Percentiles rank a stretch among this genome's conserved stretches.
These are phyloP conservation scores for Phytopythium vexans DNA, from an alignment of 352 stramenopile species.

Conservation along the genomic window DNA sequence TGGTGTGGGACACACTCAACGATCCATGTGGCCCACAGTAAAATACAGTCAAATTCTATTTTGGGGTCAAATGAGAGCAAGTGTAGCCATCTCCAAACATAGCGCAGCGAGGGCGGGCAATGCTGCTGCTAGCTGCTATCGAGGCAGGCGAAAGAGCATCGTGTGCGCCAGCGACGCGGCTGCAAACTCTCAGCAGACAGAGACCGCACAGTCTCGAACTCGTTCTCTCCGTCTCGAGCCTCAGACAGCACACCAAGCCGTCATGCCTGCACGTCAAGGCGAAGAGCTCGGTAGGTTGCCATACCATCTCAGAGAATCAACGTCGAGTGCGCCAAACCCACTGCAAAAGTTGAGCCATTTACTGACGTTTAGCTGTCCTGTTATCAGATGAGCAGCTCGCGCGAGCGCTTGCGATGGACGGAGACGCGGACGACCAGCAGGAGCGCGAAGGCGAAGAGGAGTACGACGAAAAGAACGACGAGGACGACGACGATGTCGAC, in stretches of 20 bases:
- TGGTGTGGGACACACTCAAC: no score
- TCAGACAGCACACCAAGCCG: neutral
- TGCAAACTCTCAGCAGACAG: no score
- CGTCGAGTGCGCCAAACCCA: conserved; percentile 33
- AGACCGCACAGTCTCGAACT: neutral
- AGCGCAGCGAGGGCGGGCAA: no score
- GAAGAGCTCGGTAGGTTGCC: neutral
- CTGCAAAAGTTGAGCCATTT: neutral
- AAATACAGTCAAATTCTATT: no score
- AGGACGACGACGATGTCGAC: conserved; percentile 4
- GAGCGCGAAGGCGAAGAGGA: conserved; percentile 1
- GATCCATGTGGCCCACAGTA: no score
- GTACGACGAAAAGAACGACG: neutral
- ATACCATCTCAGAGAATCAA: neutral
- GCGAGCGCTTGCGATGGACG: neutral
- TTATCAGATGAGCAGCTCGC: conserved; percentile 17
- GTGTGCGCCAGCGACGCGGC: no score
- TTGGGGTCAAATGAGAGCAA: no score
- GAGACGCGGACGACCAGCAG: conserved; percentile 1
- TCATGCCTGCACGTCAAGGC: conserved; percentile 5
- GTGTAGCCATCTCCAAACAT: no score
- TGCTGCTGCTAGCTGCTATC: no score
- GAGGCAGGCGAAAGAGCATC: no score
- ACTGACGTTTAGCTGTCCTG: conserved; percentile 26
- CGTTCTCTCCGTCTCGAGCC: neutral